Percentiles rank a stretch among this genome's conserved stretches.
Conservation (phyloP, 116 monocot genomes). For the Thalassia testudinum region DNA sequence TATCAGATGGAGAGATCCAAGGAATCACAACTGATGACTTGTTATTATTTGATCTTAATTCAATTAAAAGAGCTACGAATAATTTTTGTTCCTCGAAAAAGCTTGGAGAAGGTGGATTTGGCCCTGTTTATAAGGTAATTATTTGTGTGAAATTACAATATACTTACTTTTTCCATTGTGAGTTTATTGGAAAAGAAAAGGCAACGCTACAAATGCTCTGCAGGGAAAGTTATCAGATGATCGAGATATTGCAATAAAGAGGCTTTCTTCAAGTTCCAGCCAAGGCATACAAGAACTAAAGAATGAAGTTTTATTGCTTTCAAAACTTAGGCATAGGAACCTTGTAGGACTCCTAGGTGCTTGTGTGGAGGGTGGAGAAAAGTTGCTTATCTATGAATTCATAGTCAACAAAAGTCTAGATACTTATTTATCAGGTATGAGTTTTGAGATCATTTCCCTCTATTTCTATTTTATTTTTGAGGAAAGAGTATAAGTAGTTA, state of each 20-base stretch:
- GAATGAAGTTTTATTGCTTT: conserved; percentile 4
- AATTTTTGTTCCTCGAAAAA: conserved; percentile 4
- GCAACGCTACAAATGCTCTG: not conserved
- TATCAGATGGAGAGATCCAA: too few species aligned
- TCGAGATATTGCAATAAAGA: conserved; percentile 4
- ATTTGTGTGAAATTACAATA: too few species aligned
- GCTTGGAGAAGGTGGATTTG: conserved; percentile 22
- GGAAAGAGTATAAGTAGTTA: too few species aligned
- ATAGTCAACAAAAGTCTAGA: conserved; percentile 9
- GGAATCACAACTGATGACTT: too few species aligned
- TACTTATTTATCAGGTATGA: conserved; percentile 7
- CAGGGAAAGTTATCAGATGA: not conserved
- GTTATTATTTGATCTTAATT: not conserved
- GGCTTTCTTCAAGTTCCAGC: conserved; percentile 4
- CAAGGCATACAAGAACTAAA: conserved; percentile 5
- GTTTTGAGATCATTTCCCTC: not conserved
- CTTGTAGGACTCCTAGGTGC: conserved; percentile 5
- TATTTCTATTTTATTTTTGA: too few species aligned
- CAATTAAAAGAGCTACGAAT: not conserved
- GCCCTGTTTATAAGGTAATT: conserved; percentile 10
- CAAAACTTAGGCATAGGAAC: conserved; percentile 5
- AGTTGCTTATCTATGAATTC: conserved; percentile 10
- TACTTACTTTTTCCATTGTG: too few species aligned
- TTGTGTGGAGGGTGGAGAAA: conserved; percentile 7
- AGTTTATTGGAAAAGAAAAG: not conserved